These are phyloP conservation scores for Fusarium compactum DNA, from an alignment of 2,329 filamentous ascomycete genomes.

Conservation along the genomic window DNA sequence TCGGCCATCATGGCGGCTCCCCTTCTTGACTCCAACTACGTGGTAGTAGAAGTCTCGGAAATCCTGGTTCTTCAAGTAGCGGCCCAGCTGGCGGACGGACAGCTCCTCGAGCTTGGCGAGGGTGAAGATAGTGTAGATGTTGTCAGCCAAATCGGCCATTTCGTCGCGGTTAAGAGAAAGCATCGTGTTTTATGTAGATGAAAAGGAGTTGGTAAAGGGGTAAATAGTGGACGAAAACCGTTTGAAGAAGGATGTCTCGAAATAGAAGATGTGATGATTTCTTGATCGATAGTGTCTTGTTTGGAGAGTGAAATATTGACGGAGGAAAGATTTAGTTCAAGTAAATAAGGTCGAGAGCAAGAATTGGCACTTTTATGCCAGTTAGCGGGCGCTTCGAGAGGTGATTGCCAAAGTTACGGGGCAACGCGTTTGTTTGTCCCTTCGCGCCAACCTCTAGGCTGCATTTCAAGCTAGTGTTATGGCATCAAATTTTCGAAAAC, in stretches of 20 bases:
- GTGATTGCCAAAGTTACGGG: not conserved
- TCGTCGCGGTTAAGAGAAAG: not conserved
- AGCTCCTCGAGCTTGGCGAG: not conserved
- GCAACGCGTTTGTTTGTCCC: not conserved
- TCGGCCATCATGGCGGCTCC: not conserved
- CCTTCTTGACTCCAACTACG: not conserved
- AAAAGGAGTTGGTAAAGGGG: not conserved
- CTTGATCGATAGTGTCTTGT: not conserved
- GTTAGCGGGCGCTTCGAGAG: not conserved
- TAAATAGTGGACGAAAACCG: not conserved
- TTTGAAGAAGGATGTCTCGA: not conserved
- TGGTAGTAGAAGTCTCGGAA: not conserved
- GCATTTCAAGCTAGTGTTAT: not conserved
- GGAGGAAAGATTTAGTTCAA: not conserved
- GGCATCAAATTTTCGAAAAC: accelerated
- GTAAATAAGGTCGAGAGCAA: not conserved
- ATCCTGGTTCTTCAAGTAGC: not conserved
- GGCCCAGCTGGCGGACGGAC: not conserved
- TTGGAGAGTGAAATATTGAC: not conserved
- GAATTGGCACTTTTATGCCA: not conserved
- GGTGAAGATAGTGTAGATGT: not conserved
- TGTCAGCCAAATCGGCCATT: not conserved
- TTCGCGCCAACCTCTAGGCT: not conserved
- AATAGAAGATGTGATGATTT: not conserved
- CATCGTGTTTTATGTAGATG: not conserved